phyloP scores from a whole-genome alignment of 768 basidiomycete genomes.

The Mrakia hoshinonis region DNA sequence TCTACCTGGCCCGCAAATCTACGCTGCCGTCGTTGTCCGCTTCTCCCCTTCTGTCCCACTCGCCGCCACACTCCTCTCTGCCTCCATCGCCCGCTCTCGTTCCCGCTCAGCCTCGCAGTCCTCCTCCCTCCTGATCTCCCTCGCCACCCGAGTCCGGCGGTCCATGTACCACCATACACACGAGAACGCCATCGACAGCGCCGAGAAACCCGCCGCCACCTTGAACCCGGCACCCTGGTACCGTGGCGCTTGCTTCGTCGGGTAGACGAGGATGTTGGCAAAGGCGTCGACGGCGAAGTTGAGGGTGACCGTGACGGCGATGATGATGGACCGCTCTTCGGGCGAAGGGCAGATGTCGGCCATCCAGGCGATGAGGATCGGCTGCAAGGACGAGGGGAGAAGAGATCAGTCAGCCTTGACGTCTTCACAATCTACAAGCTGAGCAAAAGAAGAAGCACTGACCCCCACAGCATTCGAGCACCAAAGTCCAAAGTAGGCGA shows the following conservation, averaged over 20 bases:
- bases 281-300: slow-evolving; percentile 19
- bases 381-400: too few species aligned
- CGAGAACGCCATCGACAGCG: slow-evolving; percentile 28
- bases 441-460: too few species aligned
- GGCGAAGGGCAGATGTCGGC: slow-evolving; percentile 30
- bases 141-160: neutral
- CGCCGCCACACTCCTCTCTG: too few species aligned
- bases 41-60: too few species aligned
- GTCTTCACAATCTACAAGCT: too few species aligned
- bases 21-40: too few species aligned
- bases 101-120: too few species aligned
- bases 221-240: slow-evolving; percentile 34
- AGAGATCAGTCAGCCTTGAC: too few species aligned
- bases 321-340: slow-evolving; percentile 30
- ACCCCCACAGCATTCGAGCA: slow-evolving; percentile 32
- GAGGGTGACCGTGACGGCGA: slow-evolving; percentile 31
- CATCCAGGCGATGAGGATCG: slow-evolving; percentile 34
- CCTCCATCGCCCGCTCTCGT: too few species aligned
- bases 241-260: slow-evolving; percentile 33
- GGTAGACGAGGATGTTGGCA: slow-evolving; percentile 33
- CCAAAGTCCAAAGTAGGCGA: slow-evolving; percentile 33
- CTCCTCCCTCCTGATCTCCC: too few species aligned
- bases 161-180: slow-evolving; percentile 22
- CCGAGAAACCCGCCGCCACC: slow-evolving; percentile 30
- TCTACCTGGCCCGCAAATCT: too few species aligned